Conservation (phyloP, 2,329 filamentous ascomycete species). For the Calonectria pseudoturangicola region DNA sequence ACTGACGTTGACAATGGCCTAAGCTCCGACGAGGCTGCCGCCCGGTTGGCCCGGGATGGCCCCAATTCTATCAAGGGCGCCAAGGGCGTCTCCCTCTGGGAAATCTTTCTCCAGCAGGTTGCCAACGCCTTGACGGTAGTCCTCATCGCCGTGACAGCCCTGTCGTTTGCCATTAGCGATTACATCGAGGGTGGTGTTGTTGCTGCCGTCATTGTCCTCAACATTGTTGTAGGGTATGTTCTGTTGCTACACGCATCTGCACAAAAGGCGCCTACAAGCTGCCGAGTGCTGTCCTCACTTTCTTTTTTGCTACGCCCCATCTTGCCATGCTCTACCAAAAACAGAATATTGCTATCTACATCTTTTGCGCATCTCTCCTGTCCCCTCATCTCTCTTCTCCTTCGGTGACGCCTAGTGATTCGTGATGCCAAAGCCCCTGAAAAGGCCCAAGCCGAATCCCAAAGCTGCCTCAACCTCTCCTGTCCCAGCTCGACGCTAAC, state of each 20-base stretch:
- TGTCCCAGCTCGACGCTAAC: slow-evolving; percentile 54
- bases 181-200: slow-evolving; percentile 79
- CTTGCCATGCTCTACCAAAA: slow-evolving; percentile 42
- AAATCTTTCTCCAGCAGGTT: slow-evolving; percentile 85
- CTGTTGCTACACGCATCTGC: slow-evolving; percentile 37
- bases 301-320: slow-evolving; percentile 31
- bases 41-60: slow-evolving; percentile 79
- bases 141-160: slow-evolving; percentile 83
- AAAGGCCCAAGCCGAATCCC: slow-evolving; percentile 55
- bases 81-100: slow-evolving; percentile 82
- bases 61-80: slow-evolving; percentile 83
- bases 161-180: slow-evolving; percentile 79
- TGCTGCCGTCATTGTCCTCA: slow-evolving; percentile 78
- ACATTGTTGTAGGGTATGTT: slow-evolving; percentile 79
- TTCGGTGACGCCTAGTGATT: slow-evolving; percentile 56
- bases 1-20: slow-evolving; percentile 76
- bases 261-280: slow-evolving; percentile 17
- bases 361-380: slow-evolving; percentile 49
- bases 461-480: slow-evolving; percentile 52
- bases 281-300: slow-evolving; percentile 47
- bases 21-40: slow-evolving; percentile 76
- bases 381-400: slow-evolving; percentile 44
- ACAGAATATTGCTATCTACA: slow-evolving; percentile 44
- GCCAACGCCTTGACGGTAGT: slow-evolving; percentile 86
- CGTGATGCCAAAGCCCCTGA: slow-evolving; percentile 49